Conservation (phyloP, 129 eudicot species). For the Chrysanthemum lavandulifolium region DNA sequence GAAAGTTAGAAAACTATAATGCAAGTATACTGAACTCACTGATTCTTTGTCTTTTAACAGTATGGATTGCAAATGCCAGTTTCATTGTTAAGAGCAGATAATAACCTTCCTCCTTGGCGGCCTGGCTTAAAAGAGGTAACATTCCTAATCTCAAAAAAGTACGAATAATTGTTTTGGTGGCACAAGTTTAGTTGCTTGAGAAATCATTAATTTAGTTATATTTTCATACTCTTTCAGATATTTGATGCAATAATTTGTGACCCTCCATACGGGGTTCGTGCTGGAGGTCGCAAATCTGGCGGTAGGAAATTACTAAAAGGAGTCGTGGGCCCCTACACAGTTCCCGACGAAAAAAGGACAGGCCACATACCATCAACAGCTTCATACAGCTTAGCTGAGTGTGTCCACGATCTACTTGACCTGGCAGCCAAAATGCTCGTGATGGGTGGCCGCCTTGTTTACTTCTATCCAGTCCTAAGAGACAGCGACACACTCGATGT, state of each 20-base stretch:
- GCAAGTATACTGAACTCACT: background rate
- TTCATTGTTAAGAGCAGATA: conserved; percentile 84
- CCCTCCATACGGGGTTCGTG: conserved; percentile 97
- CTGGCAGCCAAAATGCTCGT: conserved; percentile 88
- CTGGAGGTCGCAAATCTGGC: conserved; percentile 98
- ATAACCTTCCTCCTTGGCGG: conserved; percentile 99
- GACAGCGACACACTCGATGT: conserved; percentile 61
- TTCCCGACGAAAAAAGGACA: conserved; percentile 77
- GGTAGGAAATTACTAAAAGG: conserved; percentile 92
- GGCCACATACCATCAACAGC: conserved; percentile 97
- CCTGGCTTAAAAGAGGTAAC: conserved; percentile 79
- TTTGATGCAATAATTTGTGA: conserved; percentile 95
- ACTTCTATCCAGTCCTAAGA: conserved; percentile 83
- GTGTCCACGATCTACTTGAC: conserved; percentile 90
- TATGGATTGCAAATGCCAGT: conserved; percentile 86
- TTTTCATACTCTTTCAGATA: conserved; percentile 31
- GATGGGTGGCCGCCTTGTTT: conserved; percentile 86
- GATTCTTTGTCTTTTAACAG: conserved; percentile 36
- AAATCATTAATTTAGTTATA: background rate
- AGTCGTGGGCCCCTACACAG: conserved; percentile 69
- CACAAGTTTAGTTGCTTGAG: background rate
- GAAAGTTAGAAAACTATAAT: background rate
- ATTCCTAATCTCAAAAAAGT: background rate
- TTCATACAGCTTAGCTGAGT: conserved; percentile 82
- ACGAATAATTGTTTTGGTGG: too few species aligned